A percentile compares a stretch with the other conserved stretches of the same genome.
These are phyloP conservation scores for Flaveria ramosissima DNA, from an alignment of 129 eudicot species.

Conservation along the genomic window DNA sequence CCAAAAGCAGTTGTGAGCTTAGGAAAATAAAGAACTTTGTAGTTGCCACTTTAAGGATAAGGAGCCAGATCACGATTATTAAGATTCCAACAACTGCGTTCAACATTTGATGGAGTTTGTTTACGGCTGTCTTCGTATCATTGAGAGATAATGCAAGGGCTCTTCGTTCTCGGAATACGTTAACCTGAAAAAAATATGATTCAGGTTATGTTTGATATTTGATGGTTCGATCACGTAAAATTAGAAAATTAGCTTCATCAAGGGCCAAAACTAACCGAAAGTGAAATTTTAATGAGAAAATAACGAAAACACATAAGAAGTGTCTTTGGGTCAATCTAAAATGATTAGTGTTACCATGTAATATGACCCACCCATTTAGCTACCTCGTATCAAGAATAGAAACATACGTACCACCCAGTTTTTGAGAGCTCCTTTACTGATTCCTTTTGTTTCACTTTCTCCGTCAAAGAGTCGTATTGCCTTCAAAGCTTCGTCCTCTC, in stretches of 20 bases:
- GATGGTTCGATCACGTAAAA: neutral
- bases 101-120: slow-evolving; percentile 57
- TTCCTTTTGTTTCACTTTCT: slow-evolving; percentile 51
- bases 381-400: neutral
- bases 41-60: slow-evolving; percentile 45
- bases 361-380: neutral
- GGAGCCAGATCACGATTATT: slow-evolving; percentile 45
- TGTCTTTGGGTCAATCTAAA: neutral
- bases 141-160: slow-evolving; percentile 54
- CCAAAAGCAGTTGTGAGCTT: slow-evolving; percentile 54
- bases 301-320: neutral
- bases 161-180: slow-evolving; percentile 49
- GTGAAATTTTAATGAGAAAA: neutral
- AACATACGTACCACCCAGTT: slow-evolving; percentile 56
- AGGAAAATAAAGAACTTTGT: slow-evolving; percentile 44
- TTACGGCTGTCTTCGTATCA: slow-evolving; percentile 61
- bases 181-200: slow-evolving; percentile 36
- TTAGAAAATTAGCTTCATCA: neutral
- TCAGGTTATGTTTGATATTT: slow-evolving; percentile 1
- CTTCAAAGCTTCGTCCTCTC: slow-evolving; percentile 56
- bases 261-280: neutral
- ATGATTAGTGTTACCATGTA: neutral
- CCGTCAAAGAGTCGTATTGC: slow-evolving; percentile 51
- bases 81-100: slow-evolving; percentile 37
- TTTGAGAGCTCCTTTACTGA: slow-evolving; percentile 53